Percentiles rank a stretch among this genome's conserved stretches.
phyloP scores from a whole-genome alignment of 352 stramenopile genomes.

The Nothophytophthora sp. region DNA sequence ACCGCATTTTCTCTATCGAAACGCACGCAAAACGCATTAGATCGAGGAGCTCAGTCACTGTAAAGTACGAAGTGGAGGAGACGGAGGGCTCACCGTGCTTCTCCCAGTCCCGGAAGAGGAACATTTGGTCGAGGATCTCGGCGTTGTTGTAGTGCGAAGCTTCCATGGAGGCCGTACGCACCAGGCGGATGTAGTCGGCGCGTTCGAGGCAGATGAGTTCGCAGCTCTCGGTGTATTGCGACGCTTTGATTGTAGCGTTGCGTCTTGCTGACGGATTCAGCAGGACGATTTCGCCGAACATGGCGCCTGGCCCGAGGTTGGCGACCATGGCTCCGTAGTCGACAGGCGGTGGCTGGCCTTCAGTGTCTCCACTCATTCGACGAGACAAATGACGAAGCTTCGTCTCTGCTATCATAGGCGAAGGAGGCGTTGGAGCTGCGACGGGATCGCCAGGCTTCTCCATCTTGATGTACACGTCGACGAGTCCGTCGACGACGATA shows the following conservation, averaged over 20 bases:
- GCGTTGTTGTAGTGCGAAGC: slow-evolving; percentile 78
- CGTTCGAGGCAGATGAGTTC: slow-evolving; percentile 74
- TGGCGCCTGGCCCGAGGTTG: slow-evolving; percentile 65
- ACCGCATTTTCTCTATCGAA: slow-evolving; percentile 67
- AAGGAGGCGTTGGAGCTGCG: slow-evolving; percentile 4
- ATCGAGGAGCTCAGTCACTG: neutral
- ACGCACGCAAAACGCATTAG: neutral
- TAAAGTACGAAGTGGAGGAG: neutral
- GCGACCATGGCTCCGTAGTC: slow-evolving; percentile 65
- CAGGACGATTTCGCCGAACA: slow-evolving; percentile 80
- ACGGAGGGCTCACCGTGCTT: slow-evolving; percentile 55
- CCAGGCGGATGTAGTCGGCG: slow-evolving; percentile 70
- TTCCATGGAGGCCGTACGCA: slow-evolving; percentile 78
- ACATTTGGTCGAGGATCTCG: slow-evolving; percentile 77
- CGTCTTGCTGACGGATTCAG: slow-evolving; percentile 61
- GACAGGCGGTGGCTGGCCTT: slow-evolving; percentile 1
- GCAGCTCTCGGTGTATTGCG: slow-evolving; percentile 60
- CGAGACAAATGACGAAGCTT: slow-evolving; percentile 20
- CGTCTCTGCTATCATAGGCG: slow-evolving; percentile 15
- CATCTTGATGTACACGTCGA: slow-evolving; percentile 73
- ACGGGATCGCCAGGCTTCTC: slow-evolving; percentile 34
- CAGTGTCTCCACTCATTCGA: slow-evolving; percentile 18
- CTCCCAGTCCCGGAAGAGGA: slow-evolving; percentile 66
- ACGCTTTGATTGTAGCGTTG: slow-evolving; percentile 75
- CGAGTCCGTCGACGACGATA: slow-evolving; percentile 75